Conservation (phyloP, 148 eudicot genomes). For the Simmondsia chinensis region DNA sequence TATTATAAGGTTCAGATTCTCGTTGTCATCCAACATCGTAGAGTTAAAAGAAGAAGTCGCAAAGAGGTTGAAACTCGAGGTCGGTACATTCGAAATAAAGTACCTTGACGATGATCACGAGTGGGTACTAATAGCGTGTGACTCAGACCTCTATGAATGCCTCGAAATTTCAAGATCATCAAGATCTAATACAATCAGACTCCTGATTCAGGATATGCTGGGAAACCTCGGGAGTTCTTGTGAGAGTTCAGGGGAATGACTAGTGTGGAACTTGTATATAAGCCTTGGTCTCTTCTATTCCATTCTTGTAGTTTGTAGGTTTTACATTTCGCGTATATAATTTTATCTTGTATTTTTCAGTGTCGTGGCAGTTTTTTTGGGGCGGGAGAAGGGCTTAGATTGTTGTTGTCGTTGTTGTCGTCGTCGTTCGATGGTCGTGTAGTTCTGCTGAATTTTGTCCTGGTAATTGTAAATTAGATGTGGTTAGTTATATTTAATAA, state of each 20-base stretch:
- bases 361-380: no score
- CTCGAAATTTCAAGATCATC: slow-evolving; percentile 47
- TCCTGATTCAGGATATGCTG: slow-evolving; percentile 49
- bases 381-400: no score
- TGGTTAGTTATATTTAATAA: neutral
- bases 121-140: slow-evolving; percentile 63
- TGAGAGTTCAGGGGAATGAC: slow-evolving; percentile 46
- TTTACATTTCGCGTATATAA: no score
- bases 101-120: slow-evolving; percentile 84
- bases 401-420: neutral
- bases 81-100: slow-evolving; percentile 72
- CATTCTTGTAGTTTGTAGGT: slow-evolving; percentile 33
- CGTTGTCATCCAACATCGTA: slow-evolving; percentile 35
- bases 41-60: slow-evolving; percentile 64
- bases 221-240: slow-evolving; percentile 53
- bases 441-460: slow-evolving; percentile 5
- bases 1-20: slow-evolving; percentile 62
- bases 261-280: slow-evolving; percentile 22
- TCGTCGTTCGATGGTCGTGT: slow-evolving; percentile 5
- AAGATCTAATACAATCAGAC: slow-evolving; percentile 44
- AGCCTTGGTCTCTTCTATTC: slow-evolving; percentile 13
- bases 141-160: slow-evolving; percentile 71
- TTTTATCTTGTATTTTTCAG: no score
- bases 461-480: slow-evolving; percentile 7
- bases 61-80: slow-evolving; percentile 64